Conservation (phyloP, 805 yeast species). For the Kurtzmaniella fragi region DNA sequence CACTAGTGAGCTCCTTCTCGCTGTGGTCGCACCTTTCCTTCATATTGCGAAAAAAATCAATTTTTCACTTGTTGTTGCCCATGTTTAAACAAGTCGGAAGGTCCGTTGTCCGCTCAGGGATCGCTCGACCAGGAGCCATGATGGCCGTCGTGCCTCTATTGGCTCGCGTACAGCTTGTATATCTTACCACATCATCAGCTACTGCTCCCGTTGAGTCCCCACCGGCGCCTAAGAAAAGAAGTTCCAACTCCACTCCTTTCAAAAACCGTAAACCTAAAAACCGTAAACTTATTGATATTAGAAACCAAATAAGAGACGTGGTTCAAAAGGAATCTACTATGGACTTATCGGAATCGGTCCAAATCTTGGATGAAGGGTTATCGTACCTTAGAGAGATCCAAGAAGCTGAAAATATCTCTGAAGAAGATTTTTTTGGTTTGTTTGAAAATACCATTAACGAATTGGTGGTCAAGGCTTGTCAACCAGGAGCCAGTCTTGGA, state of each 20-base stretch:
- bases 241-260: background rate
- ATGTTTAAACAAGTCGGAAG: no score
- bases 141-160: background rate
- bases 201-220: conserved; percentile 5
- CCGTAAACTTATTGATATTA: conserved; percentile 29
- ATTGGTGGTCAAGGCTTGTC: conserved; percentile 15
- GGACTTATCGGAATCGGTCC: conserved; percentile 25
- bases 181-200: background rate
- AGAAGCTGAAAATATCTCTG: conserved; percentile 24
- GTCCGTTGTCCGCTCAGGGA: background rate
- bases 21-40: background rate
- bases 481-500: conserved; percentile 7
- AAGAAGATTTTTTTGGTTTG: conserved; percentile 16
- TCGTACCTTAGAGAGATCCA: conserved; percentile 35
- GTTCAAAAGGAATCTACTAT: conserved; percentile 11
- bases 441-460: conserved; percentile 25
- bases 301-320: conserved; percentile 24
- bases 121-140: background rate
- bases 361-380: conserved; percentile 38
- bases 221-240: conserved; percentile 3
- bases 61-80: no score
- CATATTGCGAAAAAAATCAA: conserved; percentile 1
- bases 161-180: background rate
- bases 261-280: conserved; percentile 11
- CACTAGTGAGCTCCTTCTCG: no score